phyloP scores from a whole-genome alignment of 352 stramenopile genomes.

The Phytopythium boreale region DNA sequence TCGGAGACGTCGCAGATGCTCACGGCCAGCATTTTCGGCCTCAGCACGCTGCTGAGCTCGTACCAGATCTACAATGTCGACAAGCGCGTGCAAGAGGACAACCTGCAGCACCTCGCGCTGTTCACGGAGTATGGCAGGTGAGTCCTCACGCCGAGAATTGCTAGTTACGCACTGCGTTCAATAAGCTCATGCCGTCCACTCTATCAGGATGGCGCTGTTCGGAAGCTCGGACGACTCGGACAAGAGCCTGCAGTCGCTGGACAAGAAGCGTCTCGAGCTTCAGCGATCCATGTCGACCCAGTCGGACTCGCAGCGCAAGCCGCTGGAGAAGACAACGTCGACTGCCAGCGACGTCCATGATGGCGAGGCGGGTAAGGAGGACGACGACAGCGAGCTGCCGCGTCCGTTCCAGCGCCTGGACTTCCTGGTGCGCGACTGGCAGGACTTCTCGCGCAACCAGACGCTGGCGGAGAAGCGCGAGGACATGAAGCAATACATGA shows the following conservation, averaged over 20 bases:
- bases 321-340: slow-evolving; percentile 41
- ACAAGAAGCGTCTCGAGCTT: slow-evolving; percentile 15
- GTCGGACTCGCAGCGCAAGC: slow-evolving; percentile 12
- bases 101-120: slow-evolving; percentile 98
- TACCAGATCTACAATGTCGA: slow-evolving; percentile 99
- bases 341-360: slow-evolving; percentile 26
- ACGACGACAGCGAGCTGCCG: slow-evolving; percentile 29
- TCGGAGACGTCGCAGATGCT: slow-evolving; percentile 98
- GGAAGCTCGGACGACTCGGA: slow-evolving; percentile 34
- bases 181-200: not conserved
- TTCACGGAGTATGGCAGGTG: slow-evolving; percentile 98
- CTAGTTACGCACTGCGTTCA: not conserved
- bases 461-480: slow-evolving; percentile 86
- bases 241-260: not conserved
- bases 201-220: slow-evolving; percentile 72
- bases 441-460: slow-evolving; percentile 94
- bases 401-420: slow-evolving; percentile 97
- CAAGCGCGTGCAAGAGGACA: slow-evolving; percentile 99
- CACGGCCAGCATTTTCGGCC: slow-evolving; percentile 98
- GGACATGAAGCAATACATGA: slow-evolving; percentile 95
- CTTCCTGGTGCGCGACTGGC: slow-evolving; percentile 99
- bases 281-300: slow-evolving; percentile 16
- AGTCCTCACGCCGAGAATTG: slow-evolving; percentile 21
- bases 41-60: slow-evolving; percentile 94
- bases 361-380: slow-evolving; percentile 20